These are phyloP conservation scores for Penicillium psychrosexuale DNA, from an alignment of 2,329 filamentous ascomycete genomes.

Conservation along the genomic window DNA sequence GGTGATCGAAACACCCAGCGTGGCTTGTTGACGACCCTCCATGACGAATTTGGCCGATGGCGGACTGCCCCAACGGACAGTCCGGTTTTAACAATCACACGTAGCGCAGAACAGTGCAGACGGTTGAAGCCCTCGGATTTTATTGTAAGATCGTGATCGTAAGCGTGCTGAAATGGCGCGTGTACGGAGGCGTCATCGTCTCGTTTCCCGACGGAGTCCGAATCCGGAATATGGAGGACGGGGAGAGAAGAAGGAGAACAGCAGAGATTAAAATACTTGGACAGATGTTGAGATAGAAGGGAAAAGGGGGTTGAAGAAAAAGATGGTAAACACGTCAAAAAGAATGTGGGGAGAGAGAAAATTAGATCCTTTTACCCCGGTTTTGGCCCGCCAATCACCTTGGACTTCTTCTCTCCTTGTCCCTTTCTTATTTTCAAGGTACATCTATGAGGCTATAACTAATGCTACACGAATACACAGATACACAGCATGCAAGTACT, in stretches of 20 bases:
- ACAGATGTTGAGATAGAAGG: background rate
- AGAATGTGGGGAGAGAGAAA: conserved; percentile 1
- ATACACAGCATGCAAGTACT: background rate
- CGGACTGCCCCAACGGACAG: conserved; percentile 2
- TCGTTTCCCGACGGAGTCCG: background rate
- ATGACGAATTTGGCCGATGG: conserved; percentile 17
- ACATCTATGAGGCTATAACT: background rate
- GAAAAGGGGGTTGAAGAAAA: background rate
- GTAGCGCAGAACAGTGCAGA: background rate
- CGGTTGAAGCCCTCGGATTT: background rate
- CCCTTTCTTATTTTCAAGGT: too few species aligned
- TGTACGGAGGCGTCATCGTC: conserved; percentile 5
- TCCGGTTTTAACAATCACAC: background rate
- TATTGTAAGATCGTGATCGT: background rate
- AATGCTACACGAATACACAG: background rate
- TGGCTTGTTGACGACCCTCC: conserved; percentile 36
- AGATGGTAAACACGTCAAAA: conserved; percentile 2
- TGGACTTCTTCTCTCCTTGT: background rate
- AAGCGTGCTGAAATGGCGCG: background rate
- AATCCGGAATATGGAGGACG: background rate
- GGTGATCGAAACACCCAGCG: conserved; percentile 44
- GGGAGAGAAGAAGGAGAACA: background rate
- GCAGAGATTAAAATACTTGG: background rate
- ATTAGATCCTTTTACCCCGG: conserved; percentile 8
- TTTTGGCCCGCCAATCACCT: background rate